Conservation (phyloP, 2,329 filamentous ascomycete species). For the Penicillium sp. region DNA sequence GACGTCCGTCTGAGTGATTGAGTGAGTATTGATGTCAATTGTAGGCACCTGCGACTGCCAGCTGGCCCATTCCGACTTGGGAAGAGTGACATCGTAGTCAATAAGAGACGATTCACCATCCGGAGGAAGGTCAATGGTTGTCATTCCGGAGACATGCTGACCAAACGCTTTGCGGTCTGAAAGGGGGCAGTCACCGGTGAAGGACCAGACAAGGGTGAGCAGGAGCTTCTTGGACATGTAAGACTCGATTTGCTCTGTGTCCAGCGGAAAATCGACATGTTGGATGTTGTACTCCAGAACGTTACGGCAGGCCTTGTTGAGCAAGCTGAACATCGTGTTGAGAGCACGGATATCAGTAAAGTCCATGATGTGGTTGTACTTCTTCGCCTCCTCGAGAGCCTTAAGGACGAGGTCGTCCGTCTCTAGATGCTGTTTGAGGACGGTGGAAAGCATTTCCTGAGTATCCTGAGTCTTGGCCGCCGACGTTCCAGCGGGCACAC, state of each 20-base stretch:
- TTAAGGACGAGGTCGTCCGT: conserved; percentile 79
- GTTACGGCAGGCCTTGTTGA: conserved; percentile 91
- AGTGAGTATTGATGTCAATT: conserved; percentile 97
- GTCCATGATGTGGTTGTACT: conserved; percentile 96
- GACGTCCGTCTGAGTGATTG: conserved; percentile 94
- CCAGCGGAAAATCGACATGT: conserved; percentile 90
- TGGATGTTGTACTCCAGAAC: conserved; percentile 95
- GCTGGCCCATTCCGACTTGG: conserved; percentile 82
- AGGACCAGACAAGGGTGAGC: conserved; percentile 88
- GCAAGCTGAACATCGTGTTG: conserved; percentile 88
- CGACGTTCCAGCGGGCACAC: conserved; percentile 71
- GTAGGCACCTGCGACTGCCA: conserved; percentile 95
- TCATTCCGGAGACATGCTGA: conserved; percentile 77
- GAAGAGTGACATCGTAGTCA: conserved; percentile 88
- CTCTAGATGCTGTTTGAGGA: conserved; percentile 74
- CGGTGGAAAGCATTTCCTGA: conserved; percentile 76
- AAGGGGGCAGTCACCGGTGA: conserved; percentile 92
- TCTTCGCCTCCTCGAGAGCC: conserved; percentile 72
- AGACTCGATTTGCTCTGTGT: conserved; percentile 83
- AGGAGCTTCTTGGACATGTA: conserved; percentile 94
- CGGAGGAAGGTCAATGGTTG: conserved; percentile 81
- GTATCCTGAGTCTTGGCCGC: conserved; percentile 76
- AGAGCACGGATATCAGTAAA: conserved; percentile 89
- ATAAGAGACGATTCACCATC: conserved; percentile 80
- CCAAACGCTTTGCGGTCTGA: conserved; percentile 86